Base-by-base conservation (phyloP, 345 rosid species). In the Pugionium dolabratum region DNA sequence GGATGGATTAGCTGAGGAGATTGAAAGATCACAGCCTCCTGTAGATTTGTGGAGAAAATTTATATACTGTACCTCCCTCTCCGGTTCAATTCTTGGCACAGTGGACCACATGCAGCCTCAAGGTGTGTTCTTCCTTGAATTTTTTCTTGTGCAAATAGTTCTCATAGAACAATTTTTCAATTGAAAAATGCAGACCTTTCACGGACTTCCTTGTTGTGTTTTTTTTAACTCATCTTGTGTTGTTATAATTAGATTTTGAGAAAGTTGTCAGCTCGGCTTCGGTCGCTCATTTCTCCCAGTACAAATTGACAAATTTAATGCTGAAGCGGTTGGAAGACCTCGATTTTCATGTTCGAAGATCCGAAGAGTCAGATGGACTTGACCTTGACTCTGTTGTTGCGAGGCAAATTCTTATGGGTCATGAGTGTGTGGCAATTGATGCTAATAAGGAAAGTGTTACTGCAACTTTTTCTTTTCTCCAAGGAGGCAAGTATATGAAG, bases 21-120 rank as follows among this genome's bases (percentile, higher is more conserved):
- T 93, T 64, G 82, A 86, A 76, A 82, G 66, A 54, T 85, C 81
- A 59, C 90, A 93, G 79, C 92, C 97, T 34, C 87, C 98, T 2
- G 89, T 93, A 33, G 85, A 93, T 64, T 69, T 79, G 46, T 93
- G 98, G 97, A 88, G 97, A 75, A 93, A 86, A 70, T 93, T 93
- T 75, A 78, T 93, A 54, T 93, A 93, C 59, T 93, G 98, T 62
- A 86, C 90, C 25, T 90, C 98, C 0, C 83, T 93, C 59, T 90
- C 86, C 1, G 97, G 98, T 80, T 76, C 85, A 57, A 63, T 86
- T 37, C 87, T 90, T 8, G 98, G 98, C 52, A 82, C 89, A 46
- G 98, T 93, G 45, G 98, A 93, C 71, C 98, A 93, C 69, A 88
- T 93, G 94, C 87, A 84, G 75, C 95, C 96, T 71, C 89, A 93